These are phyloP conservation scores for Phytophthora rubi DNA, from an alignment of 352 stramenopile species.

Conservation along the genomic window DNA sequence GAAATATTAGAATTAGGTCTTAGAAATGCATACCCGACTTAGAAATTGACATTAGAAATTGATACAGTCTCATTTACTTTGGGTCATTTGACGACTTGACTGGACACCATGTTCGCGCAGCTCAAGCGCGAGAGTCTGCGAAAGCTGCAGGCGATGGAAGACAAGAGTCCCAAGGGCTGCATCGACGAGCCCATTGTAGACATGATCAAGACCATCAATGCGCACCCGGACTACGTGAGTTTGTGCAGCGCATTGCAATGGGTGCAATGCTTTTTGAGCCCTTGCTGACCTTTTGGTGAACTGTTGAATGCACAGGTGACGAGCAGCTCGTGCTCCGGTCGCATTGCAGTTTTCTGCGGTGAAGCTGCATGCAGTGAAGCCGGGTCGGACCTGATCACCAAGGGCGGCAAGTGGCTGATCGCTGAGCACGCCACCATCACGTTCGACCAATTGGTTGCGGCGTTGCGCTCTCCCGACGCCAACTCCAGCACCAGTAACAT, in stretches of 20 bases:
- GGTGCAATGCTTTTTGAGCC: neutral
- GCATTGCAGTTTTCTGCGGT: conserved; percentile 88
- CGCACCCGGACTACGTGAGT: conserved; percentile 82
- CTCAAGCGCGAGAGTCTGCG: conserved; percentile 88
- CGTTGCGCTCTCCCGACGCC: conserved; percentile 50
- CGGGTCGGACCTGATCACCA: conserved; percentile 75
- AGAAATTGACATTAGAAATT: conserved; percentile 3
- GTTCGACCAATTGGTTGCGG: conserved; percentile 65
- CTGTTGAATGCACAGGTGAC: conserved; percentile 64
- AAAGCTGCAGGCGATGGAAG: conserved; percentile 81
- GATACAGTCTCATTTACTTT: neutral
- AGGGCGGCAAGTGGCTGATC: conserved; percentile 90
- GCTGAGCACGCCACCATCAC: conserved; percentile 81
- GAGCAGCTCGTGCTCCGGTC: conserved; percentile 91
- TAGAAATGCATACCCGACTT: too few species aligned
- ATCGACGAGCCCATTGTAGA: conserved; percentile 91
- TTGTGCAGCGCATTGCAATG: neutral
- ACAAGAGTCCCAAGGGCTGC: conserved; percentile 92
- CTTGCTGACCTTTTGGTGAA: neutral
- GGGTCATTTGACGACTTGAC: conserved; percentile 15
- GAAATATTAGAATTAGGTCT: too few species aligned
- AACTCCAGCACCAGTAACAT: conserved; percentile 62
- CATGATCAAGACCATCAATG: conserved; percentile 89
- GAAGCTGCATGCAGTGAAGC: conserved; percentile 33
- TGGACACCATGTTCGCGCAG: conserved; percentile 68